Conservation (phyloP, 2,329 filamentous ascomycete species). For the Cercospora zeae-maydis region DNA sequence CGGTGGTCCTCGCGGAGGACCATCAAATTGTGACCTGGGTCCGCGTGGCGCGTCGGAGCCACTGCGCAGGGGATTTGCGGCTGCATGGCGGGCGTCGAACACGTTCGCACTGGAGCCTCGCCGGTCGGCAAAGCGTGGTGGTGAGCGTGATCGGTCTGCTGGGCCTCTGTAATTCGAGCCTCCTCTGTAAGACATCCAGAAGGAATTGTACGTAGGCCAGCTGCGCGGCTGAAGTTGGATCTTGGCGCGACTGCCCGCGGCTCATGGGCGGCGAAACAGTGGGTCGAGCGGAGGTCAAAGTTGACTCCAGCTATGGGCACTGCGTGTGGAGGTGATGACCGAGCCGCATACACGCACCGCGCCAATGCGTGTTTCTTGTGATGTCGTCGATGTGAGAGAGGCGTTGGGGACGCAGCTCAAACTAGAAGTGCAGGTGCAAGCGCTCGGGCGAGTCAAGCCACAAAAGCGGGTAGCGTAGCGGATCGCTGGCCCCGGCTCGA, state of each 20-base stretch:
- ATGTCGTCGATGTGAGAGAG: not conserved
- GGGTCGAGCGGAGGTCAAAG: not conserved
- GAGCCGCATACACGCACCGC: not conserved
- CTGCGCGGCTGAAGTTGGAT: conserved; percentile 2
- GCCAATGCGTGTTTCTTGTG: not conserved
- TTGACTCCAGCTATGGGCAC: not conserved
- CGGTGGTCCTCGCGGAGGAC: conserved; percentile 39
- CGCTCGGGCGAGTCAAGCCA: conserved; percentile 14
- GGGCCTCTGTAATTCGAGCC: conserved; percentile 26
- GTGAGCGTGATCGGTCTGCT: conserved; percentile 66
- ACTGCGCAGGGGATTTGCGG: conserved; percentile 24
- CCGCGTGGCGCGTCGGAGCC: conserved; percentile 68
- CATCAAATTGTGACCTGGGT: conserved; percentile 73
- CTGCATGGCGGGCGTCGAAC: conserved; percentile 30
- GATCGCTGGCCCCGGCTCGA: conserved; percentile 15
- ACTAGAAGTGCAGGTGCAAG: conserved; percentile 12
- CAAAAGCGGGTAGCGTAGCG: conserved; percentile 13
- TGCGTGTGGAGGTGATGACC: not conserved
- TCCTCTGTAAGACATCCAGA: conserved; percentile 25
- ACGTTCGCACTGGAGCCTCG: conserved; percentile 58
- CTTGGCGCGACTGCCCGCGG: conserved; percentile 2
- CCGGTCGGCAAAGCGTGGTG: conserved; percentile 66
- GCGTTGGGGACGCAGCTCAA: conserved; percentile 7
- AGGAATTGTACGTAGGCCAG: not conserved
- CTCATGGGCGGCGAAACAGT: not conserved